Percentiles rank a stretch among this genome's conserved stretches.
phyloP scores from a whole-genome alignment of 2,329 filamentous ascomycete species.

The Grosmannia serpens region DNA sequence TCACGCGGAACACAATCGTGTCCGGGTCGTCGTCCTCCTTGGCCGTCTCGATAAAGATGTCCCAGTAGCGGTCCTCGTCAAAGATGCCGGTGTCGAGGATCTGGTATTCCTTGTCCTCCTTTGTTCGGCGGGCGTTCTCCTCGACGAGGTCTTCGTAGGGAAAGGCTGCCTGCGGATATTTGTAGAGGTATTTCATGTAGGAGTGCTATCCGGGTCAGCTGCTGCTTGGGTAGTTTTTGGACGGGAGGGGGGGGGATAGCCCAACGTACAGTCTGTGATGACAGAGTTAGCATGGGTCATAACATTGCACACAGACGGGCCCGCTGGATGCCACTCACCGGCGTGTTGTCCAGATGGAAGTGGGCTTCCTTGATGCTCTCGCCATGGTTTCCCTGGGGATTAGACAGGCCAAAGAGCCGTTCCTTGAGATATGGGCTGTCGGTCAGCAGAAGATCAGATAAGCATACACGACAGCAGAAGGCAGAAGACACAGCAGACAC shows the following conservation, averaged over 20 bases:
- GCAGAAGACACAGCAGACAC: background rate
- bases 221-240: background rate
- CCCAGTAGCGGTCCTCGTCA: constrained; percentile 85
- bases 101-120: constrained; percentile 79
- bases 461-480: background rate
- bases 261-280: constrained; percentile 31
- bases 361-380: constrained; percentile 95
- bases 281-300: background rate
- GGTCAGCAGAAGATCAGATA: background rate
- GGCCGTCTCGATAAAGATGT: constrained; percentile 92
- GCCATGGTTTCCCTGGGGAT: constrained; percentile 93
- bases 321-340: constrained; percentile 36
- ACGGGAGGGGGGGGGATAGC: background rate
- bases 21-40: constrained; percentile 90
- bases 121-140: constrained; percentile 68
- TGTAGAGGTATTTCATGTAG: constrained; percentile 99
- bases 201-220: constrained; percentile 52
- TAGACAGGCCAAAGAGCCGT: constrained; percentile 86
- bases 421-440: constrained; percentile 83
- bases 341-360: constrained; percentile 93
- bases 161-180: constrained; percentile 85
- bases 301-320: background rate
- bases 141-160: constrained; percentile 81
- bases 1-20: constrained; percentile 85
- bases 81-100: constrained; percentile 82